These are phyloP conservation scores for Pythium dissotocum DNA, from an alignment of 352 stramenopile genomes.

Conservation along the genomic window DNA sequence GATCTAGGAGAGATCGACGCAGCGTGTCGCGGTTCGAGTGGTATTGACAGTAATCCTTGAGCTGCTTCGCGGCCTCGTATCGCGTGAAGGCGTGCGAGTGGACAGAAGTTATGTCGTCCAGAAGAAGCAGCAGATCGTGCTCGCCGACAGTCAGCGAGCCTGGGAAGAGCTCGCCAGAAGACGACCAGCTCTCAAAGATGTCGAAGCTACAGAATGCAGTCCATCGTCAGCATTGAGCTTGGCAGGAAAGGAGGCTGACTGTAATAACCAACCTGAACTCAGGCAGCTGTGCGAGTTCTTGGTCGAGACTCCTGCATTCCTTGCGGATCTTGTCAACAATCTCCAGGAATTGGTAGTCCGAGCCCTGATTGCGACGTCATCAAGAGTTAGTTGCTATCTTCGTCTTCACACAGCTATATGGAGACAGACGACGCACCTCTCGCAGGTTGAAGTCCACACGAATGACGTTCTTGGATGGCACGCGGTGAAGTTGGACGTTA, in stretches of 20 bases:
- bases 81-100: constrained; percentile 51
- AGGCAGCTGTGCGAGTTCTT: constrained; percentile 55
- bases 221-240: constrained; percentile 20
- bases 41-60: constrained; percentile 77
- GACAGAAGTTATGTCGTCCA: constrained; percentile 57
- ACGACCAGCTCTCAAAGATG: constrained; percentile 62
- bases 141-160: constrained; percentile 42
- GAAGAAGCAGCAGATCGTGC: constrained; percentile 53
- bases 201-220: constrained; percentile 49
- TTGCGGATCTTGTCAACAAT: constrained; percentile 67
- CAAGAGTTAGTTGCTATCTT: constrained; percentile 1
- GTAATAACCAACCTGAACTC: constrained; percentile 53
- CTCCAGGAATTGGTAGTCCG: constrained; percentile 67
- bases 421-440: constrained; percentile 38
- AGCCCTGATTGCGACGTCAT: constrained; percentile 34
- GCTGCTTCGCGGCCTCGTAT: constrained; percentile 65
- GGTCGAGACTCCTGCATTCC: constrained; percentile 61
- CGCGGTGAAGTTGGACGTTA: constrained; percentile 52
- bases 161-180: constrained; percentile 48
- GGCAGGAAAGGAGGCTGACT: background rate
- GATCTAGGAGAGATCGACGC: constrained; percentile 36
- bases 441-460: constrained; percentile 73
- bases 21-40: constrained; percentile 51
- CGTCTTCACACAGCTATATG: constrained; percentile 1
- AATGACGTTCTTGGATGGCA: constrained; percentile 50